A percentile compares a stretch with the other conserved stretches of the same genome.
These are phyloP conservation scores for Metarhizium anisopliae DNA, from an alignment of 2,329 filamentous ascomycete genomes.

Conservation along the genomic window DNA sequence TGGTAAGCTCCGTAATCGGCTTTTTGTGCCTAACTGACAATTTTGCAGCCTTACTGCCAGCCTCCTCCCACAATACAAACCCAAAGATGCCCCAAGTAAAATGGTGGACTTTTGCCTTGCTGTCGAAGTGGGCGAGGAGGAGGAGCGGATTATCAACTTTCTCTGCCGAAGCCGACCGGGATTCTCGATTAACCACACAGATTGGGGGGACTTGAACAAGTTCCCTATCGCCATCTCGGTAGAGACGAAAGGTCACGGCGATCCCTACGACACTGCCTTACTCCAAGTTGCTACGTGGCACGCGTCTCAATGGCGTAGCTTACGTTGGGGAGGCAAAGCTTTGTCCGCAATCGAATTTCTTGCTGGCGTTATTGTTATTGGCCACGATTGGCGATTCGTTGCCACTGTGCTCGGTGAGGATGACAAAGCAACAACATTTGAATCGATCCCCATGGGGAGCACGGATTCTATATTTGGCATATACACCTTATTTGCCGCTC, in stretches of 20 bases:
- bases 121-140: neutral
- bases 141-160: conserved; percentile 1
- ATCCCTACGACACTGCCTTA: conserved; percentile 3
- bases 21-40: neutral
- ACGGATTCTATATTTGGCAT: conserved; percentile 3
- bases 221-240: conserved; percentile 11
- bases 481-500: conserved; percentile 1
- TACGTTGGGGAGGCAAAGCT: neutral
- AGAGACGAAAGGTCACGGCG: conserved; percentile 9
- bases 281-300: conserved; percentile 12
- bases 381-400: conserved; percentile 6
- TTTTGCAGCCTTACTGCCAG: neutral
- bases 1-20: neutral
- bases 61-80: neutral
- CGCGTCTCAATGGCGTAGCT: conserved; percentile 8
- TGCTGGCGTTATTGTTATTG: conserved; percentile 10
- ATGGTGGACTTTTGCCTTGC: conserved; percentile 10
- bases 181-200: conserved; percentile 10
- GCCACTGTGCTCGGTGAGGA: neutral
- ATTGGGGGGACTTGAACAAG: conserved; percentile 7
- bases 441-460: neutral
- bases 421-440: neutral
- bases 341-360: conserved; percentile 8
- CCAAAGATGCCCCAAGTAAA: neutral
- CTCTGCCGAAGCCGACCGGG: conserved; percentile 1